A percentile compares a stretch with the other conserved stretches of the same genome.
phyloP scores from a whole-genome alignment of 306 rosid genomes.

The Ceratonia siliqua region DNA sequence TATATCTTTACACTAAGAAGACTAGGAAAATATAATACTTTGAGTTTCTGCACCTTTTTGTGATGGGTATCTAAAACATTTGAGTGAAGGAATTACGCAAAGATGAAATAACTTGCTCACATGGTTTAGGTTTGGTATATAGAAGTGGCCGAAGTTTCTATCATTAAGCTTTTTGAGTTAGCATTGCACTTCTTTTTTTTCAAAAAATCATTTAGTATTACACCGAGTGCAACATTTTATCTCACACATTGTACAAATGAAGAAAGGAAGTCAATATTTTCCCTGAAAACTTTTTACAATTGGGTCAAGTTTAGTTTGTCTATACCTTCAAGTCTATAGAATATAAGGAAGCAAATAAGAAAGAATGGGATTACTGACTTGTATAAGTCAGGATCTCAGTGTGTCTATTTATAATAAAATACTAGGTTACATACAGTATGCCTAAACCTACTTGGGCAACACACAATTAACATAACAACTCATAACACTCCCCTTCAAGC shows the following conservation, averaged over 20 bases:
- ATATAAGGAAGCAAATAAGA: too few relatives aligned
- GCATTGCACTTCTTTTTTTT: not conserved
- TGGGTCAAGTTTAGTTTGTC: not conserved
- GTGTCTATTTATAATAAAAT: too few relatives aligned
- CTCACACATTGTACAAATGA: not conserved
- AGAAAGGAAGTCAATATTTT: not conserved
- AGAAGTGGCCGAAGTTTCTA: conserved; percentile 5
- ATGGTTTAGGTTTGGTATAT: not conserved
- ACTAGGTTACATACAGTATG: too few relatives aligned
- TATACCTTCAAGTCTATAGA: not conserved
- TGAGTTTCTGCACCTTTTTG: not conserved
- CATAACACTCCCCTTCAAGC: too few relatives aligned
- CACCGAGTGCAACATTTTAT: not conserved
- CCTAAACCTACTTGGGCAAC: too few relatives aligned
- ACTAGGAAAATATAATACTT: not conserved
- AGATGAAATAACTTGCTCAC: conserved; percentile 3
- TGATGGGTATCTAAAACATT: not conserved
- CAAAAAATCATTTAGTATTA: not conserved
- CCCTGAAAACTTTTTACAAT: not conserved
- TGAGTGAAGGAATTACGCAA: conserved; percentile 20
- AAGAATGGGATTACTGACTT: too few relatives aligned
- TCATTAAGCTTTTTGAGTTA: not conserved
- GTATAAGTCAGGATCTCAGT: too few relatives aligned
- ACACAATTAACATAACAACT: too few relatives aligned
- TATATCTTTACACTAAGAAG: conserved; percentile 2